Base-by-base conservation (phyloP, 345 rosid species). In the Moricandia moricandioides region DNA sequence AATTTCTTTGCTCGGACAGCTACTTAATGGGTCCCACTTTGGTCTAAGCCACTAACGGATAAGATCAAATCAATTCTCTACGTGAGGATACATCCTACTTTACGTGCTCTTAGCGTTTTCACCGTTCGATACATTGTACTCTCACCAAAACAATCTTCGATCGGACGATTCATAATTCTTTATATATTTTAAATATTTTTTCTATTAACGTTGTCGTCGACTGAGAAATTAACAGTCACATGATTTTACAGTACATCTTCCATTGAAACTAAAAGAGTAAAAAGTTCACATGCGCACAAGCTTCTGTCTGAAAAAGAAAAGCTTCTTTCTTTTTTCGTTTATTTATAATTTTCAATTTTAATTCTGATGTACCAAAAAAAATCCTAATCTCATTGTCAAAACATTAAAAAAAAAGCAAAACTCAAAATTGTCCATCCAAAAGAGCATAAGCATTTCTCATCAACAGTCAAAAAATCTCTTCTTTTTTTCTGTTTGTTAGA, bases 41-140 rank as follows among this genome's bases (percentile, higher is more conserved):
- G 63, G 63, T 34, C 65, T 47, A 34, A 70, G 43, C 69, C 67
- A 78, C 72, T 72, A 71, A 66, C 69, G 77, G 81, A 78, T 78
- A 72, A 78, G 77, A 67, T 71, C 81, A 67, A 74, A 2, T 40
- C 0, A 47, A 47, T 51, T 33, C 67, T 43, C n/a, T 33, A 29
- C 37, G n/a, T 51, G 54, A 11, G 30, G 27, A 9, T 9, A 57
- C 73, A 26, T 37, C 62, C 16, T 26, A 49, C 33, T 75, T 67
- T n/a, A 34, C 72, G 13, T 60, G 54, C 55, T 67, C 72, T 34
- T 31, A 4, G 13, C 1, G 9, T 71, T 61, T 18, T 8, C 6
- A 13, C 75, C 75, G 33, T 71, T 49, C 6, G 67, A 71, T 59
- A 7, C 16, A 6, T 45, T 12, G 9, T 9, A 11, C 27, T 68